A percentile compares a stretch with the other conserved stretches of the same genome.
Conservation (phyloP, 83 land plant species). For the Diphasiastrum complanatum region DNA sequence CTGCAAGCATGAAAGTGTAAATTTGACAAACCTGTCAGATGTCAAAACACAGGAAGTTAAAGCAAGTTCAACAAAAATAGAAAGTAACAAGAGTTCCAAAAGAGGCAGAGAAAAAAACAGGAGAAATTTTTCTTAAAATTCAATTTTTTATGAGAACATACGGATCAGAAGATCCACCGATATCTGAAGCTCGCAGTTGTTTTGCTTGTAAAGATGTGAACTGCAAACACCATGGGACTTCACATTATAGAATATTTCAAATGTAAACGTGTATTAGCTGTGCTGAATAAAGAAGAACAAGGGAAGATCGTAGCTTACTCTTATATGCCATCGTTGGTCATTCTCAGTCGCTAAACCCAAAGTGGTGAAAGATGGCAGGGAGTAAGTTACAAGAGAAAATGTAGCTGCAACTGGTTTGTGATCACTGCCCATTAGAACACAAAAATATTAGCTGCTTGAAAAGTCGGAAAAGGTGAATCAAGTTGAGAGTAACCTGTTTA, state of each 20-base stretch:
- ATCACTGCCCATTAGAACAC: background rate
- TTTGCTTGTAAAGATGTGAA: conserved; percentile 2
- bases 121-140: too few relatives aligned
- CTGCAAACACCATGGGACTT: background rate
- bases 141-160: too few relatives aligned
- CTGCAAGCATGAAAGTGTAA: background rate
- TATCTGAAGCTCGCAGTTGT: conserved; percentile 10
- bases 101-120: too few relatives aligned
- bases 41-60: too few relatives aligned
- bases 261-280: background rate
- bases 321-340: conserved; percentile 1
- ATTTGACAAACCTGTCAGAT: too few relatives aligned
- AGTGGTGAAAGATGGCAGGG: too few relatives aligned
- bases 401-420: conserved; percentile 15
- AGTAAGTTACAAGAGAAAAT: conserved; percentile 1
- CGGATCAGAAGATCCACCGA: conserved; percentile 11
- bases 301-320: background rate
- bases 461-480: too few relatives aligned
- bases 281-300: too few relatives aligned
- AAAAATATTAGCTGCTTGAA: too few relatives aligned
- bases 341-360: background rate
- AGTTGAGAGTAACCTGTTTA: too few relatives aligned
- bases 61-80: too few relatives aligned
- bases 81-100: too few relatives aligned
- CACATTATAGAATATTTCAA: background rate